These are phyloP conservation scores for Stylonectria norvegica DNA, from an alignment of 2,329 filamentous ascomycete species.

Conservation along the genomic window DNA sequence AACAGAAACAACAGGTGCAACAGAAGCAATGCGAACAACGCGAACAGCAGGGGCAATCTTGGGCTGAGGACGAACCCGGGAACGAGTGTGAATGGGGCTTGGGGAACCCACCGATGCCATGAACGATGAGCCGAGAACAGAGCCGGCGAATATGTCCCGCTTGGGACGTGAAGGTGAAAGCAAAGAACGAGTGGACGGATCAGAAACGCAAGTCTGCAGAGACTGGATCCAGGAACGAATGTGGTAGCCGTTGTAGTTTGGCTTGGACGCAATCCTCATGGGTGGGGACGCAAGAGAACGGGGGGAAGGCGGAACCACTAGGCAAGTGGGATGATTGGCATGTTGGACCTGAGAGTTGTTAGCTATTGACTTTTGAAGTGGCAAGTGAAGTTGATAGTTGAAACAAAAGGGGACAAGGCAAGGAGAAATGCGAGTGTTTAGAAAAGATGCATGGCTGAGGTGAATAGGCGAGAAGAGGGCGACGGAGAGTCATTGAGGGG, in stretches of 20 bases:
- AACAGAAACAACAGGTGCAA: too few species aligned
- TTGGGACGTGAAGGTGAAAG: background rate
- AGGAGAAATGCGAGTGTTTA: too few species aligned
- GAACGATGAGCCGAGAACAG: background rate
- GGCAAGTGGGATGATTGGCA: background rate
- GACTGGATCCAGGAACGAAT: background rate
- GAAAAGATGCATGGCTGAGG: too few species aligned
- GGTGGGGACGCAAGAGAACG: background rate
- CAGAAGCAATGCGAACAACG: too few species aligned
- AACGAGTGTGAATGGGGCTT: too few species aligned
- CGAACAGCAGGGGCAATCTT: too few species aligned
- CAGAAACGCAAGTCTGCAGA: background rate
- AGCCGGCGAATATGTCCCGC: constrained; percentile 1
- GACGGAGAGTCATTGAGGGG: too few species aligned
- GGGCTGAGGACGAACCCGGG: too few species aligned
- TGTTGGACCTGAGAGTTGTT: background rate
- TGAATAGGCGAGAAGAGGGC: too few species aligned
- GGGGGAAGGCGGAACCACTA: background rate
- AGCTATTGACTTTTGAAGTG: too few species aligned
- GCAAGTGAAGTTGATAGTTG: background rate
- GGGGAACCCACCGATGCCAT: too few species aligned
- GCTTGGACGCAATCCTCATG: background rate
- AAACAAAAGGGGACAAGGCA: background rate
- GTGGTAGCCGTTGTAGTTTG: background rate
- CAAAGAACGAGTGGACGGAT: background rate